These are phyloP conservation scores for Eucalyptus regnans DNA, from an alignment of 345 rosid genomes.

Conservation along the genomic window DNA sequence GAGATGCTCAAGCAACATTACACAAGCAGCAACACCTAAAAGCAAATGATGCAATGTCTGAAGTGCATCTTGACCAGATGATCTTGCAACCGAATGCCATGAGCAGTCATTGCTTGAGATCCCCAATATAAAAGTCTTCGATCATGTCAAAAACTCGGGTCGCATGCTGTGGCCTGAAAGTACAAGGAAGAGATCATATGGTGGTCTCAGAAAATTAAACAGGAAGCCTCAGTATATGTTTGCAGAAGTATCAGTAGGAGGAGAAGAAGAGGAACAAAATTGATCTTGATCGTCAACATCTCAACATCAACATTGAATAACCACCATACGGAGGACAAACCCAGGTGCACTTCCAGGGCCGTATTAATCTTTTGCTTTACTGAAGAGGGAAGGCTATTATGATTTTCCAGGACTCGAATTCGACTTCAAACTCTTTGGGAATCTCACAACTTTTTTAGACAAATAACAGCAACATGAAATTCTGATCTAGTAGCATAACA, in stretches of 20 bases:
- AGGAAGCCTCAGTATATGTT: not conserved
- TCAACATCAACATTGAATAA: not conserved
- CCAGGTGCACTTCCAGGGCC: not conserved
- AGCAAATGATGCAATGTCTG: not conserved
- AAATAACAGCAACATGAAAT: not conserved
- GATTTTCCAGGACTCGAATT: not conserved
- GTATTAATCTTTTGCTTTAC: not conserved
- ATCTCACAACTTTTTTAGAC: not conserved
- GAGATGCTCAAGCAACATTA: not conserved
- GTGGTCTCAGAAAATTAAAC: not conserved
- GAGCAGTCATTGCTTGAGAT: conserved; percentile 20
- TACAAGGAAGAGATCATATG: no score
- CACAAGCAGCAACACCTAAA: not conserved
- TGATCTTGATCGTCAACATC: not conserved
- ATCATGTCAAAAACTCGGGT: conserved; percentile 75
- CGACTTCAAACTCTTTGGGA: not conserved
- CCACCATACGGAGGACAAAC: not conserved
- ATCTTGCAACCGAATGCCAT: not conserved
- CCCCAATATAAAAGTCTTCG: conserved; percentile 69
- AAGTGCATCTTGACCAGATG: not conserved
- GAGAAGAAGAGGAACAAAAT: not conserved
- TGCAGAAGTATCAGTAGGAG: not conserved
- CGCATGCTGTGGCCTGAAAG: conserved; percentile 70
- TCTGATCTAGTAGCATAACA: not conserved
- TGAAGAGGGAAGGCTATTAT: not conserved